Conservation (phyloP, 441 rosid species). For the Melastoma candidum region DNA sequence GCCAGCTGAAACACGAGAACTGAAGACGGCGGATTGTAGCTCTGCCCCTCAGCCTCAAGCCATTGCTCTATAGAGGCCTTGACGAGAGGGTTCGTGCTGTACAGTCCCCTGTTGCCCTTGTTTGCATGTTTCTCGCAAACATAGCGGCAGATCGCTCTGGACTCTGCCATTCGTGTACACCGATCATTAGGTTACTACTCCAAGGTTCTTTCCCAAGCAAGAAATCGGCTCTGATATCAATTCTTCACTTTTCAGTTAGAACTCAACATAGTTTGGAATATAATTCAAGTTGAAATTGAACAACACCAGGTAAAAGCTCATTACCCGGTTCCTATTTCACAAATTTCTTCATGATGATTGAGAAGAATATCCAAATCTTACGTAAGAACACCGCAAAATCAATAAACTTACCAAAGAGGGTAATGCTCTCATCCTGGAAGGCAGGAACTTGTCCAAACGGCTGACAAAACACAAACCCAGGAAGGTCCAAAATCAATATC, state of each 20-base stretch:
- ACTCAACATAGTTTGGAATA: too few species aligned
- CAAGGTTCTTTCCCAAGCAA: too few species aligned
- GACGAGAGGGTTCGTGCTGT: conserved; percentile 38
- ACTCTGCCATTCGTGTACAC: conserved; percentile 18
- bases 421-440: conserved; percentile 43
- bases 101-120: conserved; percentile 42
- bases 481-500: background rate
- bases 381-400: background rate
- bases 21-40: conserved; percentile 43
- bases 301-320: too few species aligned
- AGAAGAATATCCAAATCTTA: background rate
- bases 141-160: conserved; percentile 56
- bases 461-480: conserved; percentile 16
- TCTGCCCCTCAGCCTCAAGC: conserved; percentile 64
- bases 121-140: conserved; percentile 41
- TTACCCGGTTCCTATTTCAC: too few species aligned
- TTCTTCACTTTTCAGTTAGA: too few species aligned
- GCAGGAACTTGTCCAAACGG: conserved; percentile 81
- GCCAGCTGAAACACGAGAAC: conserved; percentile 51
- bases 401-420: conserved; percentile 41
- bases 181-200: background rate
- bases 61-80: conserved; percentile 70
- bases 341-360: too few species aligned
- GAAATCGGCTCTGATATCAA: too few species aligned
- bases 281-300: too few species aligned